Base-by-base conservation (phyloP, 176 grass and related monocot genomes). In the Lolium multiflorum region DNA sequence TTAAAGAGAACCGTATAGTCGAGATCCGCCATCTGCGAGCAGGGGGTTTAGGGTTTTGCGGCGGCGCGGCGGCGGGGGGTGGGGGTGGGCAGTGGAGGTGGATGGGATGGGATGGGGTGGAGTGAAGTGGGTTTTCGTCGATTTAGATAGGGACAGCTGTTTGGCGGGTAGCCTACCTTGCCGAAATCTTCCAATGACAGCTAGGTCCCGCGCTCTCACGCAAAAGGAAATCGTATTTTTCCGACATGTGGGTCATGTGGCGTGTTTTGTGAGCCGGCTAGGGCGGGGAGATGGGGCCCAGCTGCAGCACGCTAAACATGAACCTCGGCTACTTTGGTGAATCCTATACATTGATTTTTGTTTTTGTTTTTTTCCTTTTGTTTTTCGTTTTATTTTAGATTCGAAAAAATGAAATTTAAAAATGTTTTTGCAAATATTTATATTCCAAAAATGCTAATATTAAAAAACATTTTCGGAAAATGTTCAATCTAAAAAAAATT, bases 161-260 rank as follows among this genome's bases (percentile, higher is more conserved):
- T 81, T 87, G 85, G 85, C 85, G 85, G 78, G 77, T 64, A 81
- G 78, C 24, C 10, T n/a, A 35, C 46, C 22, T 37, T 24, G 20
- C 13, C 2, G 1, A 49, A 85, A 67, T 10, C 0, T 0, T 16
- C 0, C 14, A 14, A 71, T 86, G 84, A 71, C 84, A 86, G 0
- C 3, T 21, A 17, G 76, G 52, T 65, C 62, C 62, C 25, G 15
- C 9, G 46, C 11, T 11, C 9, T 48, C 46, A 48, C 46, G 2
- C 46, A 11, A 48, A n/a, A 9, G 9, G 48, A 50, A 50, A 11
- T 50, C 48, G 48, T 13, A 2, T 50, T 50, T 56, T 56, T 16
- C 54, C 4, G 6, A 6, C 17, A 18, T 20, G 54, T 56, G 54
- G 54, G 54, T 18, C 54, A 4, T 1, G 6, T 6, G 54, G 16